These are phyloP conservation scores for Steccherinum ochraceum DNA, from an alignment of 768 basidiomycete genomes.

Conservation along the genomic window DNA sequence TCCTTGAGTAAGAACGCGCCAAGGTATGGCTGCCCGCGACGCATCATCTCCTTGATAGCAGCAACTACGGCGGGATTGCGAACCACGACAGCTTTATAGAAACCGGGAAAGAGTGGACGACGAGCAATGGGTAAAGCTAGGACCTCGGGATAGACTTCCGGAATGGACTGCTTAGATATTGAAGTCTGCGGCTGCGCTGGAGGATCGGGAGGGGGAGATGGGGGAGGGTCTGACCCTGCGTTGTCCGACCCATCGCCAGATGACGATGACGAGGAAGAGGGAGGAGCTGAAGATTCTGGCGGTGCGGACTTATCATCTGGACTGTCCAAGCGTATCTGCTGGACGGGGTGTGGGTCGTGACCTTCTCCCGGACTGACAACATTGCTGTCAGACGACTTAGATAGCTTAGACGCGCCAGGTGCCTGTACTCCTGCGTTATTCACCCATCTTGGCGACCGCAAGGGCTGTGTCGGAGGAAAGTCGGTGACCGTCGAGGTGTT, in stretches of 20 bases:
- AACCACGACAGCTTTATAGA: slow-evolving; percentile 97
- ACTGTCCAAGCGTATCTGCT: slow-evolving; percentile 14
- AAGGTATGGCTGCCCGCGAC: slow-evolving; percentile 93
- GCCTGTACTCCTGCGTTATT: slow-evolving; percentile 17
- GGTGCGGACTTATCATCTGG: slow-evolving; percentile 22
- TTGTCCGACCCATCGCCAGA: slow-evolving; percentile 26
- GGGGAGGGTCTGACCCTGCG: slow-evolving; percentile 30
- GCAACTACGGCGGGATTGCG: slow-evolving; percentile 86
- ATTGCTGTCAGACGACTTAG: slow-evolving; percentile 8
- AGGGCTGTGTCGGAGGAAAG: slow-evolving; percentile 15
- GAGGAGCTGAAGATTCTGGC: slow-evolving; percentile 28
- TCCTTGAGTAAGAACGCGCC: slow-evolving; percentile 97
- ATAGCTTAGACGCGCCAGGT: slow-evolving; percentile 1
- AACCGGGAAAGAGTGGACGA: slow-evolving; percentile 92
- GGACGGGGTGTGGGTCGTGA: slow-evolving; percentile 4
- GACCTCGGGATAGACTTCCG: slow-evolving; percentile 89
- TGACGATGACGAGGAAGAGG: slow-evolving; percentile 36
- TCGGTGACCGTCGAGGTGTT: slow-evolving; percentile 22
- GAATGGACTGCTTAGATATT: slow-evolving; percentile 82
- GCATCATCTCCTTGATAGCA: slow-evolving; percentile 95
- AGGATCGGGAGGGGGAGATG: slow-evolving; percentile 31
- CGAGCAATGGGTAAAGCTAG: slow-evolving; percentile 93
- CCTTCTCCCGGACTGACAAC: slow-evolving; percentile 7
- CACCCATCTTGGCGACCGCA: slow-evolving; percentile 27
- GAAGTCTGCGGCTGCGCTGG: slow-evolving; percentile 38